These are phyloP conservation scores for Aspergillus jensenii DNA, from an alignment of 2,329 filamentous ascomycete species.

Conservation along the genomic window DNA sequence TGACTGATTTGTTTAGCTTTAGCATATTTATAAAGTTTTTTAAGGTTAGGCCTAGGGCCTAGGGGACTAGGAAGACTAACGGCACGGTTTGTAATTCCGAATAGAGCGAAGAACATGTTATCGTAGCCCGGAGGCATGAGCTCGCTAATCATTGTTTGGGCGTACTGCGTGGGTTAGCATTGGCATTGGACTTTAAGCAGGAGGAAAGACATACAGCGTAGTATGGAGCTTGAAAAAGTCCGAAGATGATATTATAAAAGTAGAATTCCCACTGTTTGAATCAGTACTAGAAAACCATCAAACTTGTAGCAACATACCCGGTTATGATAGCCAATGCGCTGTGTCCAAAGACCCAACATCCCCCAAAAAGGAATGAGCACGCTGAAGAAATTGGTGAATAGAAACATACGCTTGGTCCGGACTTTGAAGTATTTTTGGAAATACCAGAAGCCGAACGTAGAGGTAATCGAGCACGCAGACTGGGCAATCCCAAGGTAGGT, in stretches of 20 bases:
- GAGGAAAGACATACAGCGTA: slow-evolving; percentile 33
- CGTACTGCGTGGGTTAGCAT: slow-evolving; percentile 27
- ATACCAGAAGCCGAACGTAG: slow-evolving; percentile 45
- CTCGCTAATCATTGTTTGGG: slow-evolving; percentile 48
- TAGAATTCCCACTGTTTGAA: slow-evolving; percentile 44
- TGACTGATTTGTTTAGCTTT: slow-evolving; percentile 26
- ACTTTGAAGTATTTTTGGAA: slow-evolving; percentile 43
- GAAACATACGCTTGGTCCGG: slow-evolving; percentile 43
- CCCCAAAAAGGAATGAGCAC: slow-evolving; percentile 45
- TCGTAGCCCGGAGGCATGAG: slow-evolving; percentile 45
- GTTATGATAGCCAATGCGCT: slow-evolving; percentile 41
- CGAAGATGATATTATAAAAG: slow-evolving; percentile 45
- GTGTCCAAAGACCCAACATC: slow-evolving; percentile 43
- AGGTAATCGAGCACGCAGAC: slow-evolving; percentile 38
- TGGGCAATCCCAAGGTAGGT: slow-evolving; percentile 44
- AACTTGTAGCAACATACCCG: slow-evolving; percentile 17
- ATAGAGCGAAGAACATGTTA: slow-evolving; percentile 47
- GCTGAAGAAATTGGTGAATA: slow-evolving; percentile 43
- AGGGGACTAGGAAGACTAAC: slow-evolving; percentile 27
- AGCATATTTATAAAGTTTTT: background rate
- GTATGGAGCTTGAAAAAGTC: slow-evolving; percentile 44
- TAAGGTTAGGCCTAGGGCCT: background rate
- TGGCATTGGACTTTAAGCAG: background rate
- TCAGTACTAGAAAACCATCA: background rate
- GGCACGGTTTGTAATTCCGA: slow-evolving; percentile 46